Evolutionary conservation across 1,284 basidiomycete genomes (phyloP), one percentile per base, ranked within the genome.

Genomic region (Leccinum pachyderme): DNA sequence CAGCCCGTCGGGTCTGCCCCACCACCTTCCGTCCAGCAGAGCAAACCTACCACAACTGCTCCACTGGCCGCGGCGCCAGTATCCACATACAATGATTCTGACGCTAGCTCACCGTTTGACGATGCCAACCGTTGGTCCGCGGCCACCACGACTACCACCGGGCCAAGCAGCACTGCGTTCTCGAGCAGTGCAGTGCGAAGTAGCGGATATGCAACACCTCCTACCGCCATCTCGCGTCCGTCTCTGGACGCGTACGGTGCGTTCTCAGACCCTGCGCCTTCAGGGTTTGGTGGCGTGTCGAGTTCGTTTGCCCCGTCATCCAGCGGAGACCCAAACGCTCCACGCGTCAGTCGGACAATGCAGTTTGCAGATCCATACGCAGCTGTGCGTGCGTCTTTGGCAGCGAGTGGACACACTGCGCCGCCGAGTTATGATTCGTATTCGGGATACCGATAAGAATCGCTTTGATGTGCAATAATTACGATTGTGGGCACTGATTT

Each of bases 181-280:
- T 65, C 73, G 15, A 64, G 67, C 25, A 64, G 54, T 62, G 57
- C 49, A 35, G 45, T 31, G n/a, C 68, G 51, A 52, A 64, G 63
- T 46, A 66, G 56, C 4, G 71, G 63, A n/a, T 69, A 69, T 49
- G 58, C 53, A 7, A 64, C 66, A 15, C 63, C 70, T 18, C 65
- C 71, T 5, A 58, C 70, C 9, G 70, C 74, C 6, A 70, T 53
- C 44, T 69, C 76, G 5, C 77, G 92, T 47, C 83, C 83, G 5
- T 91, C 88, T 61, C 83, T 93, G 72, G 91, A 94, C 63, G 84
- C 83, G 7, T 93, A 94, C 64, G 92, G 92, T 48, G 91, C 91
- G 18, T 94, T 94, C 73, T 87, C 84, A 0, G 89, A 92, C 66
- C 89, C 89, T 29, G 80, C 87, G 0, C 89, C 90, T 1, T 81